These are phyloP conservation scores for Podospora comata DNA, from an alignment of 495 filamentous ascomycete species.

Conservation along the genomic window DNA sequence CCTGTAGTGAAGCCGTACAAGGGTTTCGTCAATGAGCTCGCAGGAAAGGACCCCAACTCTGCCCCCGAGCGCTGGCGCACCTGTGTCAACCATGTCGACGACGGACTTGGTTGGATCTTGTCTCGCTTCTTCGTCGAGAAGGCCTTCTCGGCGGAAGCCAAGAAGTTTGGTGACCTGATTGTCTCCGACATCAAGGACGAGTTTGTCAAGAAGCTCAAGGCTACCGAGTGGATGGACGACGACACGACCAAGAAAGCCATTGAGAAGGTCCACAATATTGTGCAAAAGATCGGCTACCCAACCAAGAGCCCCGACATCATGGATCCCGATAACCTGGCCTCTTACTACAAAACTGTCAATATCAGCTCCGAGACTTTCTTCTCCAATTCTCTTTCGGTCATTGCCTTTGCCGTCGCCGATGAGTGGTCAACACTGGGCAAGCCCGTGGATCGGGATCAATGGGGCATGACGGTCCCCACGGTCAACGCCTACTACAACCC, in stretches of 20 bases:
- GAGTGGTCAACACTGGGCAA: conserved; percentile 65
- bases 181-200: conserved; percentile 65
- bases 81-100: conserved; percentile 57
- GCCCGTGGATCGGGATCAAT: conserved; percentile 62
- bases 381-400: conserved; percentile 55
- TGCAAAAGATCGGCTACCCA: conserved; percentile 73
- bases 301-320: conserved; percentile 55
- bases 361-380: conserved; percentile 59
- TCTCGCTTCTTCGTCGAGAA: conserved; percentile 59
- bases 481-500: conserved; percentile 66
- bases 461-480: conserved; percentile 56
- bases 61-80: conserved; percentile 67
- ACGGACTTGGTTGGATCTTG: conserved; percentile 53
- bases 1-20: conserved; percentile 55
- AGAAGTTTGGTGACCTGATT: conserved; percentile 57
- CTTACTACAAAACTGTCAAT: conserved; percentile 56
- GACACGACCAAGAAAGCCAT: conserved; percentile 60
- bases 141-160: conserved; percentile 11
- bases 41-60: conserved; percentile 49
- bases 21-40: conserved; percentile 50
- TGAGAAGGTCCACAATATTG: conserved; percentile 67
- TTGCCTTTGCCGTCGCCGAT: conserved; percentile 46
- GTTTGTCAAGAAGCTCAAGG: conserved; percentile 52
- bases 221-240: conserved; percentile 67
- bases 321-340: conserved; percentile 53